Conservation (phyloP, 169 alveolate species). For the Plasmodium coatneyi region DNA sequence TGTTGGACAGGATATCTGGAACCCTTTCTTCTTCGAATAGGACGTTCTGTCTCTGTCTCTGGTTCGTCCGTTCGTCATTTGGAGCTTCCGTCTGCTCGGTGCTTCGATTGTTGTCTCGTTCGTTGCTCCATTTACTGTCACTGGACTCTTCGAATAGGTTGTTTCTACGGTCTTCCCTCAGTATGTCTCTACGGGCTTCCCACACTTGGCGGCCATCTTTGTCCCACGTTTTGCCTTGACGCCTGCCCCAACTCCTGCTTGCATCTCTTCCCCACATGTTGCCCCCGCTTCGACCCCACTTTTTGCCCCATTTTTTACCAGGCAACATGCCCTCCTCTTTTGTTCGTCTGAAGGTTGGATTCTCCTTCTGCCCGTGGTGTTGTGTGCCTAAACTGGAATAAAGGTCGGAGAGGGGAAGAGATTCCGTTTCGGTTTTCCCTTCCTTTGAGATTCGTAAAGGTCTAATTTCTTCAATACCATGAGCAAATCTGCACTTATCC, state of each 20-base stretch:
- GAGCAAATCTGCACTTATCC: slow-evolving; percentile 68
- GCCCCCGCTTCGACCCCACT: not conserved
- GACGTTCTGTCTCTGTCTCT: not conserved
- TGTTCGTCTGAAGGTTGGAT: not conserved
- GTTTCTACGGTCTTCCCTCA: not conserved
- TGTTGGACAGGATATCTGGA: not conserved
- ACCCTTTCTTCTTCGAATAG: not conserved
- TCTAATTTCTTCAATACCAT: slow-evolving; percentile 70
- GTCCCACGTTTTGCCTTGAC: not conserved
- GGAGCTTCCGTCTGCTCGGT: not conserved
- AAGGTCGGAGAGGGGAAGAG: not conserved
- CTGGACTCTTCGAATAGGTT: too few relatives aligned
- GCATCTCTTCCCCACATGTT: not conserved
- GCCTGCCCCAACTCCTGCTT: not conserved
- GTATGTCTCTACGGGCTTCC: too few relatives aligned
- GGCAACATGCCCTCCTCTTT: not conserved
- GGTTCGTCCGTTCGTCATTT: not conserved
- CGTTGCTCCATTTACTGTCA: not conserved
- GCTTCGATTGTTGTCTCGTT: not conserved
- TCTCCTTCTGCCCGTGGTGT: not conserved
- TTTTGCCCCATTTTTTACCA: not conserved
- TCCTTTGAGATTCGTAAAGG: slow-evolving; percentile 9
- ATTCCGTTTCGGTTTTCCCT: not conserved
- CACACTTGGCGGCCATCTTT: too few relatives aligned
- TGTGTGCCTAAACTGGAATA: not conserved